Evolutionary conservation across 179 eudicot genomes (phyloP), one percentile per base, ranked within the genome.

Genomic region (Amaranthus tricolor): DNA sequence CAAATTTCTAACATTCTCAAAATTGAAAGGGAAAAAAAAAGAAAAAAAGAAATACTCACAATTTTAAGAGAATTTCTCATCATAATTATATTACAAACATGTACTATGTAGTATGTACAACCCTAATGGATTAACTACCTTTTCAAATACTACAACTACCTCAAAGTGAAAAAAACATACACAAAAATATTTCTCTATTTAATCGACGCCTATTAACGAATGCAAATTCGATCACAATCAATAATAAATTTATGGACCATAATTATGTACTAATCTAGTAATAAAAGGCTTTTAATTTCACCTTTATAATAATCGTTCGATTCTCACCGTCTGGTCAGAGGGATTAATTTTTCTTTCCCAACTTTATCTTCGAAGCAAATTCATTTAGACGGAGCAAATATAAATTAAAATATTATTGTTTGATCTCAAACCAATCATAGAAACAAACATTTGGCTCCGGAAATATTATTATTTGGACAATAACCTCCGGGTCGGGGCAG

Each of bases 401-500:
- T 31, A 31, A 31, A 31, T 31, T 31, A 31, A 31, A 31, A 31
- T 31, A 31, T 31, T 31, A 31, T 31, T 4, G 40, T 31, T 31
- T 31, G 40, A 31, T 58, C 45, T 0, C 40, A 9, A 48, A 67
- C 44, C 20, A 60, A 31, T 13, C 72, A 77, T n/a, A 52, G 40
- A 8, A n/a, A 56, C 72, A 81, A 70, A 58, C 76, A 74, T 17
- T 58, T 77, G 9, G 59, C 53, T 0, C 76, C 17, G 0, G 70
- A n/a, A 9, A 70, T 53, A 20, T 16, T 56, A 20, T 16, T 56
- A 47, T 17, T 7, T 10, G 43, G 21, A 6, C 56, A 24, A 52
- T 48, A 19, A 58, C 57, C 6, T 54, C 82, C 13, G 65, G 82
- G 68, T 78, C 82, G 16, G 65, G 82, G 68, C 80, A 72, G 62